Evolutionary conservation across 2,329 filamentous ascomycete species (phyloP).

Genomic region (Fusarium tanahbumbuense): DNA sequence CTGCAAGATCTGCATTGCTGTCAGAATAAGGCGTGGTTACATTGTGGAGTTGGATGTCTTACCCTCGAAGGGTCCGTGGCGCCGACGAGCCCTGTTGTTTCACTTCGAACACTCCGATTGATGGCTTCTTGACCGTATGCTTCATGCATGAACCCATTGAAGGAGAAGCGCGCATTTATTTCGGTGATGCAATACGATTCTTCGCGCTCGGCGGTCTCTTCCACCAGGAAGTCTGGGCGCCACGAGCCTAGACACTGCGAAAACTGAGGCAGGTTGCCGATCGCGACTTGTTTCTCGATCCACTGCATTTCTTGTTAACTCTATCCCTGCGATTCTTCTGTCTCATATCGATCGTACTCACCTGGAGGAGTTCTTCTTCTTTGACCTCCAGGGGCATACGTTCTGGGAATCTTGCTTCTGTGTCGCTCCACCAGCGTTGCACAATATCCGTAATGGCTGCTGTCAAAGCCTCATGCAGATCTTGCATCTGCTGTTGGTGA

Average conservation of each 20-base stretch:
- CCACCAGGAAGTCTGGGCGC: conserved; percentile 56
- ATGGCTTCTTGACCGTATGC: conserved; percentile 49
- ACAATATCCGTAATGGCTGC: conserved; percentile 52
- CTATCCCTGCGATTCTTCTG: neutral
- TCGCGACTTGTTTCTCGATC: conserved; percentile 45
- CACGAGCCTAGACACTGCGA: conserved; percentile 48
- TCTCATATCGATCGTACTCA: too few relatives aligned
- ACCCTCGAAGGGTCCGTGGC: conserved; percentile 46
- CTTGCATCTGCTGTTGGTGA: conserved; percentile 47
- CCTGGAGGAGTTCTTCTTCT: conserved; percentile 49
- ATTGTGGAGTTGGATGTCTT: neutral
- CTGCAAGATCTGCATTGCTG: conserved; percentile 46
- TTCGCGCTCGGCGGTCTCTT: conserved; percentile 31
- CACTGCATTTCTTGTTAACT: conserved; percentile 37
- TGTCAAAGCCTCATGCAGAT: conserved; percentile 49
- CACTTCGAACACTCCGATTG: conserved; percentile 16
- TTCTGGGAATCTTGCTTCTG: conserved; percentile 45
- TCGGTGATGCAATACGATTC: conserved; percentile 53
- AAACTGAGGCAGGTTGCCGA: conserved; percentile 43
- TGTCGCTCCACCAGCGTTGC: conserved; percentile 54
- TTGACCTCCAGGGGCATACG: conserved; percentile 51
- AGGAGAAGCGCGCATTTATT: conserved; percentile 56
- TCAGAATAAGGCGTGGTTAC: neutral
- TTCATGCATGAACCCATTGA: conserved; percentile 53
- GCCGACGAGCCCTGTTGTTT: conserved; percentile 28